These are phyloP conservation scores for Rutstroemia sydowiana DNA, from an alignment of 2,329 filamentous ascomycete genomes.

Conservation along the genomic window DNA sequence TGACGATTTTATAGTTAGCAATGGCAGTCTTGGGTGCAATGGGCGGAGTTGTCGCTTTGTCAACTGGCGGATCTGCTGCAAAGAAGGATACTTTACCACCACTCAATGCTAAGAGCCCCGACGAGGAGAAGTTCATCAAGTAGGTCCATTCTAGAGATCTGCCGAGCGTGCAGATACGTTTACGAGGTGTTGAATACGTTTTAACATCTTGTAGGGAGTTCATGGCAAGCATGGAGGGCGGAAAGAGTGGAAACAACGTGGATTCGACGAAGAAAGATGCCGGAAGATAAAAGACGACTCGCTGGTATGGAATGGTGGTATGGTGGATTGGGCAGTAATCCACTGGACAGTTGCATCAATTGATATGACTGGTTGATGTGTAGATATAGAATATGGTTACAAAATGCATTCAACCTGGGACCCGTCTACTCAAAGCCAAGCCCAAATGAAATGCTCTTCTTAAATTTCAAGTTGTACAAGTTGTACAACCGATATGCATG, in stretches of 20 bases:
- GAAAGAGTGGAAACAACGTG: constrained; percentile 7
- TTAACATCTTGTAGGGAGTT: constrained; percentile 9
- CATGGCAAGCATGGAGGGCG: constrained; percentile 16
- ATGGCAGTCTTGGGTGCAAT: constrained; percentile 26
- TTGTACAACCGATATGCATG: neutral
- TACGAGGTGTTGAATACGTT: neutral
- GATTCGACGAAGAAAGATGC: constrained; percentile 9
- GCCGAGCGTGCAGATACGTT: neutral
- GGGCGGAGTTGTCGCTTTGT: constrained; percentile 13
- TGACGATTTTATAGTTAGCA: constrained; percentile 23
- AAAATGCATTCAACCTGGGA: constrained; percentile 2
- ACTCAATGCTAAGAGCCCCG: constrained; percentile 30
- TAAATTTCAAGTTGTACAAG: neutral
- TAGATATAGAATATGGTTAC: constrained; percentile 8
- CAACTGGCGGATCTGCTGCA: constrained; percentile 21
- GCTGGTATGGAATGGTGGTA: neutral
- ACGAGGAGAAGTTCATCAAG: constrained; percentile 32
- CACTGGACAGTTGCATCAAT: neutral
- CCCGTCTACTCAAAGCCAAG: neutral
- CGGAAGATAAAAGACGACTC: constrained; percentile 4
- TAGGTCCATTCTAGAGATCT: constrained; percentile 16
- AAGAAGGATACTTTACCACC: constrained; percentile 27
- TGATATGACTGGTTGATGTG: constrained; percentile 1
- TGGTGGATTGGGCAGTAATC: too few relatives aligned
- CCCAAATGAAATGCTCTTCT: neutral